These are phyloP conservation scores for Cetraspora pellucida DNA, from an alignment of 192 early-diverging fungal genomes.

Conservation along the genomic window DNA sequence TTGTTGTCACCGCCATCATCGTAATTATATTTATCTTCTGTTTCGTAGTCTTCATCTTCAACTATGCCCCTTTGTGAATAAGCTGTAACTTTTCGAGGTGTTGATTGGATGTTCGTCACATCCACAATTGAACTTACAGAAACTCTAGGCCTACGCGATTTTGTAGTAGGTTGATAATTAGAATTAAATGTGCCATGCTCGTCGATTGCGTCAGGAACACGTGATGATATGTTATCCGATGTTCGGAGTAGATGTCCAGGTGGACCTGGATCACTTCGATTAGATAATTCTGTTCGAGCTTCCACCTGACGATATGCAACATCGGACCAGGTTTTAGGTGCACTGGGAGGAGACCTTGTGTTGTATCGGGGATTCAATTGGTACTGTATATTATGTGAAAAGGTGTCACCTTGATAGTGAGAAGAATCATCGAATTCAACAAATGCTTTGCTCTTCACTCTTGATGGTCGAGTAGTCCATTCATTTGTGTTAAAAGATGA, in stretches of 20 bases:
- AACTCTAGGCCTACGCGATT: slow-evolving; percentile 1
- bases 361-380: neutral
- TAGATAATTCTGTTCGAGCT: slow-evolving; percentile 4
- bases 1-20: neutral
- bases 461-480: neutral
- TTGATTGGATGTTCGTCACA: neutral
- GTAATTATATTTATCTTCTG: neutral
- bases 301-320: slow-evolving; percentile 17
- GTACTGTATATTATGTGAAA: neutral
- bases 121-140: slow-evolving; percentile 4
- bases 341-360: neutral
- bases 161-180: neutral
- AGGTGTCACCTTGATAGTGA: neutral
- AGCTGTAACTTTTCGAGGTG: neutral
- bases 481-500: neutral
- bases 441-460: neutral
- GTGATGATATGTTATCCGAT: neutral
- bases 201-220: neutral
- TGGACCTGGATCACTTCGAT: slow-evolving; percentile 26
- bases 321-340: slow-evolving; percentile 19
- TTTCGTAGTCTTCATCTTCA: neutral
- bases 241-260: neutral
- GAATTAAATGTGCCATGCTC: neutral
- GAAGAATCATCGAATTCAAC: neutral
- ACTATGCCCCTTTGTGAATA: slow-evolving; percentile 3